Conservation (phyloP, 2,329 filamentous ascomycete genomes). For the Exophiala bonariae region DNA sequence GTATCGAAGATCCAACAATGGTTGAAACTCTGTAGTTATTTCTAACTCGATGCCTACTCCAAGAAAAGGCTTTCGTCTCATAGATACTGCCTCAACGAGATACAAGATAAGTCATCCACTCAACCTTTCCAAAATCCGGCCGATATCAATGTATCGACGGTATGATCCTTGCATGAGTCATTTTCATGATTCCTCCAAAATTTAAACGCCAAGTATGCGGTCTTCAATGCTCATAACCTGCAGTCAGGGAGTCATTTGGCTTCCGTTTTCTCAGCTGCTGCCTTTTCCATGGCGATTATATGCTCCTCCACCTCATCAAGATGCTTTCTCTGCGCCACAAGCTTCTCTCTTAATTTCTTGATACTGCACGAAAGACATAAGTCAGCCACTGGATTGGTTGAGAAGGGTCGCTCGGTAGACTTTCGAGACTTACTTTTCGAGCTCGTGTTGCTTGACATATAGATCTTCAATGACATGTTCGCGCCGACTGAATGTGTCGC, state of each 20-base stretch:
- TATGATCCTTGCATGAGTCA: no score
- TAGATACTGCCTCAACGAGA: no score
- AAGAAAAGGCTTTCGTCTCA: no score
- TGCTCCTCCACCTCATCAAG: conserved; percentile 23
- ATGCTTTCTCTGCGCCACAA: conserved; percentile 19
- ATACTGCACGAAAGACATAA: conserved; percentile 12
- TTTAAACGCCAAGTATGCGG: no score
- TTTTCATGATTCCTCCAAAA: no score
- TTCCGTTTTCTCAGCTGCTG: conserved; percentile 10
- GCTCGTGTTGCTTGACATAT: conserved; percentile 24
- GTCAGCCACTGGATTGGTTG: not conserved
- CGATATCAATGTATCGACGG: no score
- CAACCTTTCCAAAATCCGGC: no score
- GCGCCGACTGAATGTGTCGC: conserved; percentile 22
- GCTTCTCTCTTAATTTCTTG: conserved; percentile 22
- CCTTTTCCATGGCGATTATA: conserved; percentile 23
- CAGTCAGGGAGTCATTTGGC: conserved; percentile 7
- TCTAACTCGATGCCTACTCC: no score
- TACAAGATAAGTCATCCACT: no score
- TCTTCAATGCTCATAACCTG: conserved; percentile 8
- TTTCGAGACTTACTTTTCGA: conserved; percentile 22
- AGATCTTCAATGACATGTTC: conserved; percentile 25
- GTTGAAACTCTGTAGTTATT: no score
- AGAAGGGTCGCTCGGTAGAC: not conserved
- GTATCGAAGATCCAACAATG: no score